Conservation (phyloP, 2,329 filamentous ascomycete genomes). For the Trichoderma sp. region DNA sequence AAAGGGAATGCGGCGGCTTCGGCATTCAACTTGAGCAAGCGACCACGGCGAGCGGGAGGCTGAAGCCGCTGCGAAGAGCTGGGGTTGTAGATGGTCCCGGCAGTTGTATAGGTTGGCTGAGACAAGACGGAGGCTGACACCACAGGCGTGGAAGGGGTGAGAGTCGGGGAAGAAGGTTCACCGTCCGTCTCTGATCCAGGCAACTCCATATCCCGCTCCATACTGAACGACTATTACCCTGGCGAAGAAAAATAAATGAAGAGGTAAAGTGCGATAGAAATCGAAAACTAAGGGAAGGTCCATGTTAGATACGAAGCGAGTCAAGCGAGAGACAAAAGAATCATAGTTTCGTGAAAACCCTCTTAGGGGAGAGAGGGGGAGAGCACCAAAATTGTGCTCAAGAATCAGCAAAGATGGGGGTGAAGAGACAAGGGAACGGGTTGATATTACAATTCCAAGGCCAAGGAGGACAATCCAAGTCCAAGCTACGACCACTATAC, state of each 20-base stretch:
- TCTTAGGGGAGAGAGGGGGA: neutral
- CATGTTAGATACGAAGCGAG: conserved; percentile 28
- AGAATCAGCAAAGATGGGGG: neutral
- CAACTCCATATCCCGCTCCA: conserved; percentile 23
- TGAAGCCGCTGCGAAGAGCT: conserved; percentile 45
- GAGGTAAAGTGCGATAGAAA: neutral
- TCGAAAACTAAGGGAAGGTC: conserved; percentile 26
- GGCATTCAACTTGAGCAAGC: conserved; percentile 42
- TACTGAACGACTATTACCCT: conserved; percentile 10
- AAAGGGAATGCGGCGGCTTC: conserved; percentile 26
- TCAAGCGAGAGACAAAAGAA: neutral
- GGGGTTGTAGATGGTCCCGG: conserved; percentile 55
- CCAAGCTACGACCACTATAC: neutral
- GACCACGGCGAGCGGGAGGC: conserved; percentile 49
- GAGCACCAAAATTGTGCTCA: neutral
- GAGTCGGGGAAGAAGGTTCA: conserved; percentile 27
- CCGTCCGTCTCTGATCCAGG: conserved; percentile 32
- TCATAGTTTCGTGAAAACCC: neutral
- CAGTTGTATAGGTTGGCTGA: conserved; percentile 51
- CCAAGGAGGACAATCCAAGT: neutral
- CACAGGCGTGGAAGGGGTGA: conserved; percentile 25
- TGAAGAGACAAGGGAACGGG: neutral
- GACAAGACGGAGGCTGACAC: conserved; percentile 24
- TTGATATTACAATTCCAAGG: conserved; percentile 1
- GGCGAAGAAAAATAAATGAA: conserved; percentile 6